Evolutionary conservation across 768 basidiomycete species (phyloP), one percentile per base, ranked within the genome.

Genomic region (Trametes villosa): DNA sequence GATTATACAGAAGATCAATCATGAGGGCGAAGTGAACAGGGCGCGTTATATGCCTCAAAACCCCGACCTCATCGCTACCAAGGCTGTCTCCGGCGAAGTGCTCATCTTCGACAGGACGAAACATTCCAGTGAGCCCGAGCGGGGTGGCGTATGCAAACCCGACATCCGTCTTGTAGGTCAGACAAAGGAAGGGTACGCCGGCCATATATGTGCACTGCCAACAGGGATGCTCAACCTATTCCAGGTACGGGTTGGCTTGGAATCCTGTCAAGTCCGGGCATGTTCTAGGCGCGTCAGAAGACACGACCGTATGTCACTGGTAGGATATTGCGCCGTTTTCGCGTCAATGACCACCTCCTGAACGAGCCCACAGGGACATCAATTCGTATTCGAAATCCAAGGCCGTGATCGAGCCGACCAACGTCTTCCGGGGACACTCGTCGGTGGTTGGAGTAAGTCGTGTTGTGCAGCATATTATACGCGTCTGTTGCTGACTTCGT

Each of bases 31-130:
- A 73, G 93, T 98, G 70, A 99, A 99, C 76, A 81, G 95, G 44
- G 97, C 97, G 61, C 87, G 97, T 53, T 99, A 98, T 74, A 98
- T 98, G 96, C 97, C 97, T 7, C 96, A 98, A 75, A 99, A 98
- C 70, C 92, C 95, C 2, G 93, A 98, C 76, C 75, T 99, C 66
- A 91, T 99, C 65, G 97, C 97, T 15, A 98, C 96, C 12, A 98
- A 98, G 74, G 82, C 95, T 22, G 84, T 94, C 9, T 86, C 85
- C 7, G 97, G 96, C 15, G 93, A 97, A 64, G 93, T 98, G 3
- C 78, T 90, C 59, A 77, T 99, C n/a, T 99, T 98, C 75, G 97
- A 99, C 76, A 79, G 97, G 59, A 98, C 97, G 34, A 98, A 97
- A 75, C 96, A 98, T 74, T 85, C 94, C 53, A 96, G 89, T 67